Percentiles rank a stretch among this genome's conserved stretches.
phyloP scores from a whole-genome alignment of 176 grass and related monocot genomes.

The Phoenix dactylifera region DNA sequence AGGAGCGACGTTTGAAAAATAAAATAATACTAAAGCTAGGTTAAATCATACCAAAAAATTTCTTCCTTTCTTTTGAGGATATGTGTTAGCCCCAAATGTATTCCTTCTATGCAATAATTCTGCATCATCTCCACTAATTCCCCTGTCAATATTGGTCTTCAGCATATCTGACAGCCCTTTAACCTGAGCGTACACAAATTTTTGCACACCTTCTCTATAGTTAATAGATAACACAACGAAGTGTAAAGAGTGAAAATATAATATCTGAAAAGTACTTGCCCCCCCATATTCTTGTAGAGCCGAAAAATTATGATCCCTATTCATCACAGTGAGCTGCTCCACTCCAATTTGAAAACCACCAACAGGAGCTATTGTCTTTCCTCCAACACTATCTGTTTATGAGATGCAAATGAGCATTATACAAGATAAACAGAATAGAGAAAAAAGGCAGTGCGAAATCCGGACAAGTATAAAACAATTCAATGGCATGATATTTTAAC shows the following conservation, averaged over 20 bases:
- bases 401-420: not conserved
- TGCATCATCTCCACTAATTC: slow-evolving; percentile 16
- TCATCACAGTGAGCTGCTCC: slow-evolving; percentile 14
- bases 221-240: not conserved
- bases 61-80: slow-evolving; percentile 25
- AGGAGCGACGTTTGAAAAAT: too few species aligned
- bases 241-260: not conserved
- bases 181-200: slow-evolving; percentile 3
- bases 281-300: slow-evolving; percentile 22
- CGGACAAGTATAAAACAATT: too few species aligned
- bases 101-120: slow-evolving; percentile 14
- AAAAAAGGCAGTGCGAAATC: not conserved
- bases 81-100: slow-evolving; percentile 22
- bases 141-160: slow-evolving; percentile 9
- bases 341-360: slow-evolving; percentile 15
- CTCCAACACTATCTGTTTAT: not conserved
- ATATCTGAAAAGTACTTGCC: slow-evolving; percentile 14
- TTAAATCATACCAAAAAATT: slow-evolving; percentile 13
- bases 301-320: slow-evolving; percentile 11
- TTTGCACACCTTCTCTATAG: not conserved
- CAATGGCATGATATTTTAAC: too few species aligned
- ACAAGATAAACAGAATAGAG: not conserved
- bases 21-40: too few species aligned
- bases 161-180: slow-evolving; percentile 13
- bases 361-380: not conserved